Conservation (phyloP, 225 moss, liverwort and hornwort genomes). For the Polytrichum commune region DNA sequence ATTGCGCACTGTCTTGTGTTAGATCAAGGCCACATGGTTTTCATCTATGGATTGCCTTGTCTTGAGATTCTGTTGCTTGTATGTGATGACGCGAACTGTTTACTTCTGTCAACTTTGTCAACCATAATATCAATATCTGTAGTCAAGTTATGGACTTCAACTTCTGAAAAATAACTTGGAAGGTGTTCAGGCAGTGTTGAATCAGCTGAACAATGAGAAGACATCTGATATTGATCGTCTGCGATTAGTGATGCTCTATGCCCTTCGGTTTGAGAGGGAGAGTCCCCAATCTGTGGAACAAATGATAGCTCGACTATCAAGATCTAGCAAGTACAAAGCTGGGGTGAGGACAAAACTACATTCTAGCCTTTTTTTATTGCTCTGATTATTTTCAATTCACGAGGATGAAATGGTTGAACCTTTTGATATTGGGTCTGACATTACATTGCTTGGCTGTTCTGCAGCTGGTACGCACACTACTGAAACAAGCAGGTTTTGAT, state of each 20-base stretch:
- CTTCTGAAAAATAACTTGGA: neutral
- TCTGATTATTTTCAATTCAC: no score
- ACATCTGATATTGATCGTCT: constrained; percentile 83
- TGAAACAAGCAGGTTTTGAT: constrained; percentile 90
- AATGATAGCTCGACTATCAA: constrained; percentile 68
- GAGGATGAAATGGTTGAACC: no score
- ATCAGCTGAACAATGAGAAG: constrained; percentile 85
- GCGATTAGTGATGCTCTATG: constrained; percentile 92
- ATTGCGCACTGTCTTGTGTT: no score
- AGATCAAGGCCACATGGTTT: no score
- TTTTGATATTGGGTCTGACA: neutral
- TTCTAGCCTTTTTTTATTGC: no score
- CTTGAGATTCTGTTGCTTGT: no score
- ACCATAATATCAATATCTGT: no score
- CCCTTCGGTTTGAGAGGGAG: constrained; percentile 96
- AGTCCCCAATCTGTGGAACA: constrained; percentile 92
- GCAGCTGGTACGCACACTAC: constrained; percentile 81
- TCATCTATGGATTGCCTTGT: no score
- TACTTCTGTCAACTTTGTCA: no score
- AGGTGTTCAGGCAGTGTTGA: constrained; percentile 79
- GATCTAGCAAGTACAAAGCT: constrained; percentile 73
- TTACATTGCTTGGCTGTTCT: constrained; percentile 7
- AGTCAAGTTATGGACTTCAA: no score
- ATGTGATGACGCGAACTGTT: no score
- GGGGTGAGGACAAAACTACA: constrained; percentile 49